A percentile compares a stretch with the other conserved stretches of the same genome.
These are phyloP conservation scores for Tulasnella sp. DNA, from an alignment of 768 basidiomycete species.

Conservation along the genomic window DNA sequence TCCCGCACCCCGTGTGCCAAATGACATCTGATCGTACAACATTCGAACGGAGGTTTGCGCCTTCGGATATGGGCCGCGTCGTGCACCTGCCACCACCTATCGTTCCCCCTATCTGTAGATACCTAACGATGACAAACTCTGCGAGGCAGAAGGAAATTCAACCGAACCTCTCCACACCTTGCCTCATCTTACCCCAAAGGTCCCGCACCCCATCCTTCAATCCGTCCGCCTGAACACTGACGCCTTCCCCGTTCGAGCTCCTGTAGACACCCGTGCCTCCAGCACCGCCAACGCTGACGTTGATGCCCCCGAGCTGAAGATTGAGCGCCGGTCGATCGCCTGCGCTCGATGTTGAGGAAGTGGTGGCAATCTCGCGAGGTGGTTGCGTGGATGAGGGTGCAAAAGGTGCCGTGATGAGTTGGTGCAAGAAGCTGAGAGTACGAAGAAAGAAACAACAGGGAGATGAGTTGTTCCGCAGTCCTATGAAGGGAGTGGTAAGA, in stretches of 20 bases:
- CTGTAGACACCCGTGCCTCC: slow-evolving; percentile 77
- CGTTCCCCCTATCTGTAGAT: too few species aligned
- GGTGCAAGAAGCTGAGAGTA: slow-evolving; percentile 15
- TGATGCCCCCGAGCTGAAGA: slow-evolving; percentile 83
- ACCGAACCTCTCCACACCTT: slow-evolving; percentile 42
- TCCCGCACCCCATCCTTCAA: slow-evolving; percentile 81
- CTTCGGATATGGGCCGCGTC: too few species aligned
- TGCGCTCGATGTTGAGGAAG: slow-evolving; percentile 29
- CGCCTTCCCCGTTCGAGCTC: slow-evolving; percentile 49
- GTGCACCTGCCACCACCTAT: too few species aligned
- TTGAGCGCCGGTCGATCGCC: slow-evolving; percentile 61
- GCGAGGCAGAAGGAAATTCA: background rate
- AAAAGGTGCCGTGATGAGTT: slow-evolving; percentile 29
- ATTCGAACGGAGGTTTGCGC: too few species aligned
- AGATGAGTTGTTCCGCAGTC: slow-evolving; percentile 51
- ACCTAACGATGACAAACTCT: too few species aligned
- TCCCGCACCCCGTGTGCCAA: too few species aligned
- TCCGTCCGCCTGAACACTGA: slow-evolving; percentile 73
- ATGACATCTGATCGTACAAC: too few species aligned
- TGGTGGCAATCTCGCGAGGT: slow-evolving; percentile 52
- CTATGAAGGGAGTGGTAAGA: slow-evolving; percentile 42
- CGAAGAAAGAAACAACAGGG: background rate
- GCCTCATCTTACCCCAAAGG: slow-evolving; percentile 79
- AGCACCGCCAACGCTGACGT: slow-evolving; percentile 84
- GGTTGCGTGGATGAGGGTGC: slow-evolving; percentile 51